A percentile compares a stretch with the other conserved stretches of the same genome.
These are phyloP conservation scores for Lactarius indigo DNA, from an alignment of 768 basidiomycete genomes.

Conservation along the genomic window DNA sequence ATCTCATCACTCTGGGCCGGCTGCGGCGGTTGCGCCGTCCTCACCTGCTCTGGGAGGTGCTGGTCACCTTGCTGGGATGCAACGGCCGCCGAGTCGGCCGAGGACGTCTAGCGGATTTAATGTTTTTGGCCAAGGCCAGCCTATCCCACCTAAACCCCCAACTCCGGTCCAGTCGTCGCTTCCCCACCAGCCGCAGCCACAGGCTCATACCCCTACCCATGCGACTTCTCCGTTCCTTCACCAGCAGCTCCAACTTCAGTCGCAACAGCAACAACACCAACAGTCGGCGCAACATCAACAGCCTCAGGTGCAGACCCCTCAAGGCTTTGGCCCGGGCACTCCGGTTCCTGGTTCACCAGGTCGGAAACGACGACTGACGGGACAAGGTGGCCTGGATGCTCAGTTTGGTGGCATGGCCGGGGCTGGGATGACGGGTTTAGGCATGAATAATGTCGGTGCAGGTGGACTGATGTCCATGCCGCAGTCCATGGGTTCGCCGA, in stretches of 20 bases:
- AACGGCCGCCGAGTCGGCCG: conserved; percentile 33
- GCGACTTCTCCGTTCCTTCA: conserved; percentile 19
- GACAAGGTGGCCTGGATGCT: conserved; percentile 13
- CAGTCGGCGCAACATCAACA: conserved; percentile 5
- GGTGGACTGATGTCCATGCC: conserved; percentile 13
- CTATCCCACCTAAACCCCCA: conserved; percentile 22
- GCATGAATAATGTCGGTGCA: conserved; percentile 14
- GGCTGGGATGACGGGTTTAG: conserved; percentile 10
- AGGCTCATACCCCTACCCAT: conserved; percentile 25
- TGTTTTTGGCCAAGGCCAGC: conserved; percentile 24
- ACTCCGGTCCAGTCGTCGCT: conserved; percentile 31
- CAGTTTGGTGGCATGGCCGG: conserved; percentile 19
- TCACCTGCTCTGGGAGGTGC: conserved; percentile 18
- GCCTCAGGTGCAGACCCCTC: conserved; percentile 12
- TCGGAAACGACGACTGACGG: conserved; percentile 24
- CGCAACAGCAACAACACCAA: conserved; percentile 11
- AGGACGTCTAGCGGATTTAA: conserved; percentile 27
- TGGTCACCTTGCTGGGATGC: conserved; percentile 24
- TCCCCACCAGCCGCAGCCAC: conserved; percentile 31
- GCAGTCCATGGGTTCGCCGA: conserved; percentile 25
- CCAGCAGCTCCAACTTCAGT: conserved; percentile 21
- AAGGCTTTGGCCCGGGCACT: conserved; percentile 12
- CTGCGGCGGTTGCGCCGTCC: conserved; percentile 10
- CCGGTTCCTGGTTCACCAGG: conserved; percentile 20
- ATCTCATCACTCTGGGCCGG: conserved; percentile 17